Percentiles rank a stretch among this genome's conserved stretches.
phyloP scores from a whole-genome alignment of 805 yeast species.

The Osmozyma mogii region DNA sequence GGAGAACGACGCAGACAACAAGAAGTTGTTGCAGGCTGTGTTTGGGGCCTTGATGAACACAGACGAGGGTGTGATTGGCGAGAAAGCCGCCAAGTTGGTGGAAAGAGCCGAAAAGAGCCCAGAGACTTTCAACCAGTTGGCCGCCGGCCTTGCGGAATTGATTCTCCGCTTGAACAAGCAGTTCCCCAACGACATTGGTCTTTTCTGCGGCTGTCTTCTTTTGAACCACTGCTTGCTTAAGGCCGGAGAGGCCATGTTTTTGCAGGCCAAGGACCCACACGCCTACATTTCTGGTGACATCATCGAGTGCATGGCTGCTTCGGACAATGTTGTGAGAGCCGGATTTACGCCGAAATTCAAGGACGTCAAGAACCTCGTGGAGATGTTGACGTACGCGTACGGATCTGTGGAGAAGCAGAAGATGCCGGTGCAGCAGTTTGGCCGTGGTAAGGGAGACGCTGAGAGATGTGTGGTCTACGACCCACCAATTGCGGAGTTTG shows the following conservation, averaged over 20 bases:
- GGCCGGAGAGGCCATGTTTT: conserved; percentile 93
- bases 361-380: conserved; percentile 84
- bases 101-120: conserved; percentile 55
- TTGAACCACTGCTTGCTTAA: conserved; percentile 78
- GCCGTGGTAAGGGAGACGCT: conserved; percentile 61
- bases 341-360: conserved; percentile 99
- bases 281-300: conserved; percentile 97
- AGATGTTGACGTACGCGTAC: conserved; percentile 82
- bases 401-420: conserved; percentile 91
- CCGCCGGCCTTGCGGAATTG: conserved; percentile 55
- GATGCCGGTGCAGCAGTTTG: conserved; percentile 59
- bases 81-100: conserved; percentile 58
- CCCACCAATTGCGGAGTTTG: conserved; percentile 96
- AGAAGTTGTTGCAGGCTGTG: conserved; percentile 60
- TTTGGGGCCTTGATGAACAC: conserved; percentile 84
- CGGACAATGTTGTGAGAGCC: conserved; percentile 96
- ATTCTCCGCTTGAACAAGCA: conserved; percentile 74
- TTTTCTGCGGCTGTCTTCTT: conserved; percentile 91
- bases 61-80: conserved; percentile 47
- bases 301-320: conserved; percentile 99
- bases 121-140: conserved; percentile 42
- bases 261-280: conserved; percentile 96
- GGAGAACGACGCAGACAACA: conserved; percentile 48
- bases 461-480: conserved; percentile 57
- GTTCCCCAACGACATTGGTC: conserved; percentile 89